phyloP scores from a whole-genome alignment of 2,329 filamentous ascomycete genomes.

The Aureobasidium sp. region DNA sequence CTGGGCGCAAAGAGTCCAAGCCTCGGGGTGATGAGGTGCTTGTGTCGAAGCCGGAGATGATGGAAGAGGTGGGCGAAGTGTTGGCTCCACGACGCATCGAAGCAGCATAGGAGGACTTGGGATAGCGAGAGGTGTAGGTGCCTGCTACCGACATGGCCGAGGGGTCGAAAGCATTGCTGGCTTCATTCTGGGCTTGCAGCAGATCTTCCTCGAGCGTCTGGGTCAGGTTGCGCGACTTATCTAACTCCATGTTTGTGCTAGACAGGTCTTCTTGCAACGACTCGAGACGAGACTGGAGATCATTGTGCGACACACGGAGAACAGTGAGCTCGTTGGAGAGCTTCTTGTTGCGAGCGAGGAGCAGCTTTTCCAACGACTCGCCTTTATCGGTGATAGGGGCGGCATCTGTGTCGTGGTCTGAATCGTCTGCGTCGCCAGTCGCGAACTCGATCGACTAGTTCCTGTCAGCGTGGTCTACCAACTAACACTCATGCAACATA shows the following conservation, averaged over 20 bases:
- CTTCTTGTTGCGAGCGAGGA: slow-evolving; percentile 93
- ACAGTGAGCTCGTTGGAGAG: slow-evolving; percentile 88
- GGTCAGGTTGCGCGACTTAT: slow-evolving; percentile 76
- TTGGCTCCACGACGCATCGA: slow-evolving; percentile 62
- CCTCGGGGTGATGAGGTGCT: slow-evolving; percentile 39
- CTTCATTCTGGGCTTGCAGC: slow-evolving; percentile 76
- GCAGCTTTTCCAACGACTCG: slow-evolving; percentile 82
- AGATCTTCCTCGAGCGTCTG: slow-evolving; percentile 89
- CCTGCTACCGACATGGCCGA: slow-evolving; percentile 89
- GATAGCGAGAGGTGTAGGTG: slow-evolving; percentile 76
- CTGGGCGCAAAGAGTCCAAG: slow-evolving; percentile 54
- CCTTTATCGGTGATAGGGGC: slow-evolving; percentile 48
- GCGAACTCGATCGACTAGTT: slow-evolving; percentile 84
- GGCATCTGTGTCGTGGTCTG: slow-evolving; percentile 49
- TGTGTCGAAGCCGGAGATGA: slow-evolving; percentile 93
- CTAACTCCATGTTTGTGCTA: slow-evolving; percentile 74
- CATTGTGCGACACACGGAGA: slow-evolving; percentile 86
- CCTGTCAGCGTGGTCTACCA: slow-evolving; percentile 17
- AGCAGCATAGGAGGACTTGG: slow-evolving; percentile 51
- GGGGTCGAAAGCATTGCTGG: slow-evolving; percentile 70
- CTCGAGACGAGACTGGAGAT: slow-evolving; percentile 74
- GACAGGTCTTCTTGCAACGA: slow-evolving; percentile 78
- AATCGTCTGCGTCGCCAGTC: slow-evolving; percentile 65
- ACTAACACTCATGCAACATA: slow-evolving; percentile 24
- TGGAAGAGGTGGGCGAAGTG: slow-evolving; percentile 89